Base-by-base conservation (phyloP, 441 rosid genomes). In the Flueggea neowawraea region DNA sequence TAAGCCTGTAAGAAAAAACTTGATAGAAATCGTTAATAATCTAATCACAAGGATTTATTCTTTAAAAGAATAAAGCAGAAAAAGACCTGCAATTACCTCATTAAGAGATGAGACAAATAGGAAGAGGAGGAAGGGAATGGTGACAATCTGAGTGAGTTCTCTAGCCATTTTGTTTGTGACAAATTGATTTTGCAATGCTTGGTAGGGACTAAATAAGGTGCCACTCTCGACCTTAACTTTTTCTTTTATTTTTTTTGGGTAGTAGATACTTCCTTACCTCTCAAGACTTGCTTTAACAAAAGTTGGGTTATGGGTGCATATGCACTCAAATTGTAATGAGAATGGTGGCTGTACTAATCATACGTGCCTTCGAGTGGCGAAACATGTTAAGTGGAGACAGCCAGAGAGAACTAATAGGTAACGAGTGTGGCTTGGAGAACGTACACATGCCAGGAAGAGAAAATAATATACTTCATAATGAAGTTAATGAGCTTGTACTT, bases 271-370 rank as follows among this genome's bases (percentile, higher is more conserved):
- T 59, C 28, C 70, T 66, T 66, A 53, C 12, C 55, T 44, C 64
- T 33, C 60, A 66, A 59, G 70, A 32, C 51, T 58, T 53, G 70
- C 64, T 54, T 66, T 58, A 44, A 65, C 10, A 39, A 59, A 66
- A 47, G 70, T 44, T 53, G 47, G 64, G 28, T 22, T 22, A 22
- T 22, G 28, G 54, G 22, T 57, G 0, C 45, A 43, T 43, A 8
- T 36, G 55, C 10, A 53, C 16, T 59, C 59, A 12, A 54, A 44
- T 59, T 53, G 39, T 8, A 6, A 22, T 6, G 48, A 4, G 48
- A 49, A 14, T 11, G 50, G 10, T 11, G n/a, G 50, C 14, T 47
- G 61, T 15, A n/a, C 55, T 54, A 55, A 47, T 47, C 17, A 31
- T 6, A 16, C 4, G 47, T 31, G 59, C 50, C 16, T 44, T 39